phyloP scores from a whole-genome alignment of 768 basidiomycete species.

The Suillus hirtellus region DNA sequence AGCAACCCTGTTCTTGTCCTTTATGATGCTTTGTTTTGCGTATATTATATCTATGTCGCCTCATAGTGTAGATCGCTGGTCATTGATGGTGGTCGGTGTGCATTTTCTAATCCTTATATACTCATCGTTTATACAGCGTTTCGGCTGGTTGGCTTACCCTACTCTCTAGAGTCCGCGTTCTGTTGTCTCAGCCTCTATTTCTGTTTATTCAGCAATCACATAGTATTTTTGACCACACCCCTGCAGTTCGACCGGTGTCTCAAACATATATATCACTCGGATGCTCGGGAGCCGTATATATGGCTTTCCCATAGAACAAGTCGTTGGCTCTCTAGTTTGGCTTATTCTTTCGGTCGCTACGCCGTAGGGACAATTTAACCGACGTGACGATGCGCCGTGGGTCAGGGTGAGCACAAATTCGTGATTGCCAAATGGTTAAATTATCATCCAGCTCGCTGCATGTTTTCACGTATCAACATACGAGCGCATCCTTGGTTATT shows the following conservation, averaged over 20 bases:
- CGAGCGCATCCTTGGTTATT: background rate
- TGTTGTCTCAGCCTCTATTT: background rate
- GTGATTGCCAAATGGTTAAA: background rate
- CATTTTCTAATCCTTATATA: conserved; percentile 37
- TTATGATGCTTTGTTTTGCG: conserved; percentile 25
- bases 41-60: conserved; percentile 36
- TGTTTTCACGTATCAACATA: background rate
- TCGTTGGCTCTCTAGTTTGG: background rate
- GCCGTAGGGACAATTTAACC: background rate
- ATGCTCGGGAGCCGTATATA: background rate
- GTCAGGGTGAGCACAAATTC: background rate
- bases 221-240: background rate
- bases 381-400: background rate
- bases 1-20: conserved; percentile 6
- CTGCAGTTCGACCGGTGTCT: background rate
- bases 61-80: conserved; percentile 31
- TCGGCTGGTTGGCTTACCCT: conserved; percentile 4
- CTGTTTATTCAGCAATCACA: conserved; percentile 3
- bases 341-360: background rate
- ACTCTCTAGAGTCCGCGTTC: background rate
- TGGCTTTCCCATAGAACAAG: too few relatives aligned
- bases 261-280: background rate
- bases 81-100: conserved; percentile 19
- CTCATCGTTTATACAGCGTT: conserved; percentile 32
- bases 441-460: background rate